Base-by-base conservation (phyloP, 805 yeast species). In the fission yeast (Schizosaccharomyces pombe) region DNA sequence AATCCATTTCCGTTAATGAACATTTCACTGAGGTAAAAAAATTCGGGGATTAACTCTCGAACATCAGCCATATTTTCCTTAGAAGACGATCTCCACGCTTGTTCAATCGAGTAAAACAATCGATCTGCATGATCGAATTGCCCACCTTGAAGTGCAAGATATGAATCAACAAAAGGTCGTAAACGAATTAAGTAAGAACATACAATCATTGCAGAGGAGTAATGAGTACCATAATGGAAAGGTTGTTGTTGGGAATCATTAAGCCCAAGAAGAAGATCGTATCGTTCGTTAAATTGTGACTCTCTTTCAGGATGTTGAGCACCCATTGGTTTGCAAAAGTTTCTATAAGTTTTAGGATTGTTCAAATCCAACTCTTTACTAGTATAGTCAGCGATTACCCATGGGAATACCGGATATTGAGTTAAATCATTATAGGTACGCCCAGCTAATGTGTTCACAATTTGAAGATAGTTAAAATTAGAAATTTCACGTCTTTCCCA, bases 141-240 rank as follows among this genome's bases (percentile, higher is more conserved):
- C 0, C 94, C 94, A 11, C 91, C 95, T 68, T 85, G 95, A 5
- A 86, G 67, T 19, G 83, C 62, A 47, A 84, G 65, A 61, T 82
- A 85, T 0, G 93, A 80, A 54, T 82, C 83, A 1, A 82, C 89
- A 65, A 78, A 83, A 0, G 95, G 95, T 58, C 79, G 75, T 28
- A 85, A 60, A 52, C 95, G 70, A 39, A 85, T 83, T 58, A 85
- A 64, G 60, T 75, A 85, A 0, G 91, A 81, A 0, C 93, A 74
- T 1, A 85, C 94, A 62, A 85, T 85, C 95, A 85, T 86, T 0
- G 95, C 93, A 0, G 94, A 83, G 0, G 94, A 85, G 63, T 85
- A 85, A 64, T 85, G 95, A 0, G 95, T 86, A 1, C 95, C 95
- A 62, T 85, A 85, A 63, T 85, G 94, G 65, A 85, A 85, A 0